Percentiles rank a stretch among this genome's conserved stretches.
phyloP scores from a whole-genome alignment of 2,329 filamentous ascomycete genomes.

The Leptographium flavum region DNA sequence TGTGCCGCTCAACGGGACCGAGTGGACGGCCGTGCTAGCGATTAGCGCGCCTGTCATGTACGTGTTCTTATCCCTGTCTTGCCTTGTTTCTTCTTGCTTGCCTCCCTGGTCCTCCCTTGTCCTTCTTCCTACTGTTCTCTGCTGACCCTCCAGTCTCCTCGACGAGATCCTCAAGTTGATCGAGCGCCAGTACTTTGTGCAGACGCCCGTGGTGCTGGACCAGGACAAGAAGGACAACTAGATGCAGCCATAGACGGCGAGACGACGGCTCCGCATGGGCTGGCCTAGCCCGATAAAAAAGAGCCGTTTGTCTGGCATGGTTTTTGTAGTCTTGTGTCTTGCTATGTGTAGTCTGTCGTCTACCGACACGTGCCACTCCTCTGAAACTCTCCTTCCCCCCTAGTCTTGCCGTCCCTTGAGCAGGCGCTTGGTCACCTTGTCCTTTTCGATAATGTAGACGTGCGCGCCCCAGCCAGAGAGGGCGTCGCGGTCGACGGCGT shows the following conservation, averaged over 20 bases:
- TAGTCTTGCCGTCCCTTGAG: constrained; percentile 96
- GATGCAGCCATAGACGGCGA: constrained; percentile 3
- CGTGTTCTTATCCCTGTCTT: constrained; percentile 25
- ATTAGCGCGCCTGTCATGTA: constrained; percentile 90
- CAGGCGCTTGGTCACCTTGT: constrained; percentile 98
- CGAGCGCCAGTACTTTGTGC: constrained; percentile 54
- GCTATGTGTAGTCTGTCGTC: too few species aligned
- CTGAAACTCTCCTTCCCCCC: too few species aligned
- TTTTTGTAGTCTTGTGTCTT: too few species aligned
- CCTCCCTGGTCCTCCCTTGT: neutral
- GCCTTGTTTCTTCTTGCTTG: neutral
- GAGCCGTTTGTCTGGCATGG: too few species aligned
- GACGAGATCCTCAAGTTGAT: constrained; percentile 72
- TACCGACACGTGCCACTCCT: too few species aligned
- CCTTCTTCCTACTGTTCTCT: neutral
- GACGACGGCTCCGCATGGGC: neutral
- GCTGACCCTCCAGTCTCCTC: constrained; percentile 42
- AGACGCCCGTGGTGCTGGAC: constrained; percentile 27
- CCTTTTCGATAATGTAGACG: constrained; percentile 99
- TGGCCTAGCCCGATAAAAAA: too few species aligned
- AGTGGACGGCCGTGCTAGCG: constrained; percentile 82
- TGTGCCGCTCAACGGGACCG: constrained; percentile 65
- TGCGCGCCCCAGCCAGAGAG: constrained; percentile 96
- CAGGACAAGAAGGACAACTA: constrained; percentile 42
- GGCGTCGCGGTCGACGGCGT: constrained; percentile 91